Evolutionary conservation across 2,329 filamentous ascomycete species (phyloP), one percentile per base, ranked within the genome.

Genomic region (Fusarium fracticaudum): DNA sequence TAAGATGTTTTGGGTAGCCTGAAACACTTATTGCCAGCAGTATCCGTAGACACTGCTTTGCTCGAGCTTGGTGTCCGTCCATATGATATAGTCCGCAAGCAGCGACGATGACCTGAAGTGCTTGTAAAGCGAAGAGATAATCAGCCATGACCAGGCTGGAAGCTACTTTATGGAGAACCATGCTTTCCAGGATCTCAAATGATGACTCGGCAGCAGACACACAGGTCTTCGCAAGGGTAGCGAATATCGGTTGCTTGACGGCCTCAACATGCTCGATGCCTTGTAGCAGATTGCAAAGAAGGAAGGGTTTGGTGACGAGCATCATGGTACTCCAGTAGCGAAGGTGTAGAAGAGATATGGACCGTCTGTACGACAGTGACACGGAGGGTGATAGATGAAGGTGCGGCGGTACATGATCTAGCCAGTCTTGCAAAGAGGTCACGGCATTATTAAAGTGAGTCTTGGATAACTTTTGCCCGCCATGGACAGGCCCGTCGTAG

Each of bases 91-190:
- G 1, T 8, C 55, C 55, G 1, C 55, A 58, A 4, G 55, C 55
- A 26, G 55, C 55, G 0, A 48, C 29, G 0, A 47, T 48, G 7
- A 58, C 55, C 3, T 58, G 40, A 10, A 58, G 40, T 6, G 55
- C 40, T 14, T 58, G 55, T 1, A 58, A 35, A 3, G 40, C 29
- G n/a, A 58, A 58, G 0, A 58, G 18, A 0, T 47, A 58, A 8
- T 58, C 55, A 5, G 55, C 40, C 55, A 58, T 58, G 2, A 58
- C 29, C 14, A 58, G 20, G 0, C 55, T 58, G 0, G 55, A 58
- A 5, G 55, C 55, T 0, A 58, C 55, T 0, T 58, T 58, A 0
- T 58, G 18, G 0, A 58, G n/a, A 0, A 58, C 31, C 55, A 58
- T 58, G 10, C 40, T 48, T 18, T 58, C 55, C 3, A 58, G 6